Conservation (phyloP, 2,329 filamentous ascomycete species). For the Aspergillus awamori region DNA sequence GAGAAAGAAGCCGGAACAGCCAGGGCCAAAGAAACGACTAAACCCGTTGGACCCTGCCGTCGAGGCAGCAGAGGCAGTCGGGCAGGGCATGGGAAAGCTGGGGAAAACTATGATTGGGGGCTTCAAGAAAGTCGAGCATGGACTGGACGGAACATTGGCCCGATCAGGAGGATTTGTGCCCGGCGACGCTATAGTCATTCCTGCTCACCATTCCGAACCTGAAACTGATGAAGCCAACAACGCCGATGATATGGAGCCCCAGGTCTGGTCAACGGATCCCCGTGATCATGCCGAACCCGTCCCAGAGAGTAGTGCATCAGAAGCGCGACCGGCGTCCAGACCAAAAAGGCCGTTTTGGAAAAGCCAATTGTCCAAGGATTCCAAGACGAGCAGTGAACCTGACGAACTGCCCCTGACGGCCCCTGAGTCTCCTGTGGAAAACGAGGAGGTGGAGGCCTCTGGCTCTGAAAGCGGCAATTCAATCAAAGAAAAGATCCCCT, state of each 20-base stretch:
- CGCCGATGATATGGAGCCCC: neutral
- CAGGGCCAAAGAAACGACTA: slow-evolving; percentile 22
- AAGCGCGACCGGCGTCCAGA: slow-evolving; percentile 7
- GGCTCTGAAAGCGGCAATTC: slow-evolving; percentile 10
- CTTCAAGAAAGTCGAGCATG: slow-evolving; percentile 44
- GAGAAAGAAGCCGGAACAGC: slow-evolving; percentile 17
- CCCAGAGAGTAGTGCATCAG: neutral
- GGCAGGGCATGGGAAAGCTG: slow-evolving; percentile 51
- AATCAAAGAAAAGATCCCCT: slow-evolving; percentile 11
- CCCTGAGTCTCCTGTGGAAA: slow-evolving; percentile 31
- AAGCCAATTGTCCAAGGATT: slow-evolving; percentile 34
- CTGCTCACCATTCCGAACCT: slow-evolving; percentile 11
- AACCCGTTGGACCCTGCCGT: slow-evolving; percentile 50
- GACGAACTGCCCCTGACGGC: slow-evolving; percentile 44
- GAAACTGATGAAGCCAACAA: neutral
- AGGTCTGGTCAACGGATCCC: neutral
- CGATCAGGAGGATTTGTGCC: slow-evolving; percentile 39
- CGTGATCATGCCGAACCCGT: neutral
- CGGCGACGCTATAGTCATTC: slow-evolving; percentile 13
- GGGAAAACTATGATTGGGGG: slow-evolving; percentile 50
- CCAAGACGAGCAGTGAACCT: slow-evolving; percentile 29
- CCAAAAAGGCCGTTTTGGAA: slow-evolving; percentile 40
- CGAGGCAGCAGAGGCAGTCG: slow-evolving; percentile 56
- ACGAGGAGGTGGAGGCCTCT: neutral
- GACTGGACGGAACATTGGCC: slow-evolving; percentile 38